Evolutionary conservation across 148 eudicot species (phyloP).

Genomic region (Rhododendron ovatum): DNA sequence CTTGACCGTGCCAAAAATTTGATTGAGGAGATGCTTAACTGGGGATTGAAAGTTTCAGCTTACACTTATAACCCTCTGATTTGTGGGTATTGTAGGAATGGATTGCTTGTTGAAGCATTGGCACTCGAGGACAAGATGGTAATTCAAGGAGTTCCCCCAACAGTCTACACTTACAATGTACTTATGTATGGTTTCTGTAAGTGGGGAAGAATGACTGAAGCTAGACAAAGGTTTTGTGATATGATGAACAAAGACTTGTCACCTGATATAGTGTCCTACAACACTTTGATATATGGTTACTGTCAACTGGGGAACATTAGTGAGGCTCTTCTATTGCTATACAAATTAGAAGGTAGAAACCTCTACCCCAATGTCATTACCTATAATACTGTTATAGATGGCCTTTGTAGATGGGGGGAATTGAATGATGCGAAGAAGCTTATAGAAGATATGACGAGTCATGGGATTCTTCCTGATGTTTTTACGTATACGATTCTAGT

Average conservation of each 20-base stretch:
- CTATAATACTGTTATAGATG: constrained; percentile 46
- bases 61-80: constrained; percentile 52
- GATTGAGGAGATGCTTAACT: constrained; percentile 38
- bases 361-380: constrained; percentile 45
- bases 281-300: constrained; percentile 55
- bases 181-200: constrained; percentile 42
- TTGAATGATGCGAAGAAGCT: constrained; percentile 33
- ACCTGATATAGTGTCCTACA: constrained; percentile 49
- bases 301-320: constrained; percentile 36
- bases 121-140: constrained; percentile 40
- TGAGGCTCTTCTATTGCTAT: constrained; percentile 42
- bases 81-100: constrained; percentile 36
- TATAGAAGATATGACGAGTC: constrained; percentile 42
- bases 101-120: constrained; percentile 43
- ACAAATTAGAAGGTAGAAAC: constrained; percentile 29
- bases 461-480: constrained; percentile 45
- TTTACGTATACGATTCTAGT: constrained; percentile 50
- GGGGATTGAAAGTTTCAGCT: constrained; percentile 44
- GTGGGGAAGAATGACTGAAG: constrained; percentile 36
- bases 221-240: constrained; percentile 34
- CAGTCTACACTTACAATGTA: constrained; percentile 43
- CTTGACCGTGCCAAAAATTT: constrained; percentile 34
- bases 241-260: constrained; percentile 39
- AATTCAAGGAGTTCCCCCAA: constrained; percentile 36
- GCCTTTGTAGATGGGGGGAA: constrained; percentile 41